Base-by-base conservation (phyloP, 139 green algal species). In the Coelastrella sp. region DNA sequence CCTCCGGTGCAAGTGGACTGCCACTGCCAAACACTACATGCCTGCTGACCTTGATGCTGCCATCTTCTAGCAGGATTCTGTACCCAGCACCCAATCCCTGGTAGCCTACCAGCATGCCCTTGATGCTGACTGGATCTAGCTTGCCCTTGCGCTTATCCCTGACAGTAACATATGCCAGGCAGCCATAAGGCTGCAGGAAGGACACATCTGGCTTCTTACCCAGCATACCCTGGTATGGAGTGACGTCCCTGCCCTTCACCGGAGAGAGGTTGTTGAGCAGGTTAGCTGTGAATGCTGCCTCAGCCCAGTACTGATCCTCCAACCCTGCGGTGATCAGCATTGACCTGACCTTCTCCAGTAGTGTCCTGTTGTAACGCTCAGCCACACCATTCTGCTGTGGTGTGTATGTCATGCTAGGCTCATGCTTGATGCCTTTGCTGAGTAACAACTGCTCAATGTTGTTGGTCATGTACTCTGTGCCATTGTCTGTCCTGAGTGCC, bases 381-480 rank as follows among this genome's bases (percentile, higher is more conserved):
- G 87, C 87, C 0, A 23, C 27, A 19, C 87, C 87, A 43, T 90
- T 88, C 71, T 90, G 83, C 71, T 88, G 48, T 0, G 83, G 87
- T 17, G 83, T 90, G 83, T 85, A 88, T 1, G 79, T 48, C n/a
- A 83, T 78, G 6, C 59, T 77, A 9, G 19, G 34, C 19, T 85
- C 32, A n/a, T 87, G 72, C 21, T 60, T 21, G 50, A 89, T 87
- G 23, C 86, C 86, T 11, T 72, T 37, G n/a, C 40, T 45, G 9
- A 1, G 4, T 15, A 50, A 48, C 27, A 48, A 8, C 27, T 5
- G 4, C 13, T n/a, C 32, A 30, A 73, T 15, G 2, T 30, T 9
- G 5, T 9, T 9, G 30, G 6, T 27, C 5, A n/a, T 2, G 32
- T 73, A 73, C 64, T 73, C 64, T 5, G 32, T 34, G 4, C 64